A percentile compares a stretch with the other conserved stretches of the same genome.
phyloP scores from a whole-genome alignment of 805 yeast genomes.

The Cyberlindnera mrakii region DNA sequence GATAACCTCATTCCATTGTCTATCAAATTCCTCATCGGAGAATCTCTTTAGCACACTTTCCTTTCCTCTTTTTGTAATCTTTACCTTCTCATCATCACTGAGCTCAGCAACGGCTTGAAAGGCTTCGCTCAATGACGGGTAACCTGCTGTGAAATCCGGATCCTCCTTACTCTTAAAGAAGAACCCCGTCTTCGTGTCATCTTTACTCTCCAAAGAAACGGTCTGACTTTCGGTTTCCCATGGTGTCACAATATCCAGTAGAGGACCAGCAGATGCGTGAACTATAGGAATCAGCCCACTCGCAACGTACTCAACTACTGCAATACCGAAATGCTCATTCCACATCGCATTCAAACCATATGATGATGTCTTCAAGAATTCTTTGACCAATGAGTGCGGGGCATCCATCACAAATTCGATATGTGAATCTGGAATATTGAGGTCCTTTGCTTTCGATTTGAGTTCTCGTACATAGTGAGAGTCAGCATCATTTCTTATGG shows the following conservation, averaged over 20 bases:
- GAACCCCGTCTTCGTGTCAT: constrained; percentile 59
- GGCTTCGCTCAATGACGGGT: constrained; percentile 42
- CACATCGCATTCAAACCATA: constrained; percentile 96
- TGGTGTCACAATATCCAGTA: constrained; percentile 73
- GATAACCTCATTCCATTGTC: constrained; percentile 41
- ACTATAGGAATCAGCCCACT: constrained; percentile 83
- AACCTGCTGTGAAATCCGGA: constrained; percentile 49
- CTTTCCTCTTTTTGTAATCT: constrained; percentile 41
- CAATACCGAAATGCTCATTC: constrained; percentile 99
- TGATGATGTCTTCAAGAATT: constrained; percentile 47
- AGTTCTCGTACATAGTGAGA: constrained; percentile 49
- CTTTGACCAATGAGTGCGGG: constrained; percentile 55
- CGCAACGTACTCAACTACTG: constrained; percentile 88
- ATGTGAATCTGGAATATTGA: constrained; percentile 35
- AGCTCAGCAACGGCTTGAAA: constrained; percentile 39
- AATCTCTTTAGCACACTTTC: constrained; percentile 46
- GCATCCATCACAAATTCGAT: constrained; percentile 66
- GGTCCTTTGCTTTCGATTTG: constrained; percentile 34
- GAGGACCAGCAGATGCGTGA: constrained; percentile 96
- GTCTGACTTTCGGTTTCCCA: constrained; percentile 30
- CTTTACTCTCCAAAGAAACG: constrained; percentile 25
- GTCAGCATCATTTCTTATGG: constrained; percentile 70
- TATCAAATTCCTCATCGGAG: constrained; percentile 52
- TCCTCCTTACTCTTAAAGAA: constrained; percentile 68
- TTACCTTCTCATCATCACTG: constrained; percentile 29